Evolutionary conservation across 805 yeast species (phyloP).

Genomic region (Saccharomycopsis vini): DNA sequence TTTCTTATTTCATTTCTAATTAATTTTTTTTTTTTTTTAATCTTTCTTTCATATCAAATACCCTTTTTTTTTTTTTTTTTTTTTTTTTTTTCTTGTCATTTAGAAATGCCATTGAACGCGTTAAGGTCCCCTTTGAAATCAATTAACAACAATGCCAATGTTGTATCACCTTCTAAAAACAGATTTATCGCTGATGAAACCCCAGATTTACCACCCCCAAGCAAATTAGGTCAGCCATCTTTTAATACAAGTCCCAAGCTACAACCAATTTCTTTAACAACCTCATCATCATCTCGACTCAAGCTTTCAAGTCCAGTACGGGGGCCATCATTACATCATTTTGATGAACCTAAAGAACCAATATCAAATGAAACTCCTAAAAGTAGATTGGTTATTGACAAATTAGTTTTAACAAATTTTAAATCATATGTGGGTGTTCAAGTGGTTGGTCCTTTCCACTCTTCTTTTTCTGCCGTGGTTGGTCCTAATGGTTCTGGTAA

Average conservation of each 20-base stretch:
- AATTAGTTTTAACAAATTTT: conserved; percentile 71
- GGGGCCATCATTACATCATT: neutral
- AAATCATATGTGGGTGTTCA: conserved; percentile 94
- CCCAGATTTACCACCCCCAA: conserved; percentile 17
- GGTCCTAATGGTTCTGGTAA: conserved; percentile 99
- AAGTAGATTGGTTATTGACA: conserved; percentile 64
- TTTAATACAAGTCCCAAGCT: too few species aligned
- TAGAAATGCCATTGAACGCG: conserved; percentile 11
- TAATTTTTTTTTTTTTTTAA: too few species aligned
- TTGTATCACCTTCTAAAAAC: conserved; percentile 18
- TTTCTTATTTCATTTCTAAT: too few species aligned
- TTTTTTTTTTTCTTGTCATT: neutral
- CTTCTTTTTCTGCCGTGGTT: conserved; percentile 92
- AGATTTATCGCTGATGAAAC: conserved; percentile 18
- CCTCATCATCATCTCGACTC: too few species aligned
- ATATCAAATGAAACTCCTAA: too few species aligned
- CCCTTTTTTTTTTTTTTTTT: too few species aligned
- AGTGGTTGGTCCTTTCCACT: conserved; percentile 87
- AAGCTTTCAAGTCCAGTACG: neutral
- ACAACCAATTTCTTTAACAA: too few species aligned
- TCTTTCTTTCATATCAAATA: too few species aligned
- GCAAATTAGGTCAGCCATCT: too few species aligned
- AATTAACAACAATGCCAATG: conserved; percentile 9
- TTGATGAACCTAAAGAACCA: too few species aligned
- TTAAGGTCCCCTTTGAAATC: conserved; percentile 16